Percentiles rank a stretch among this genome's conserved stretches.
These are phyloP conservation scores for Melastoma malabathricum DNA, from an alignment of 345 rosid species.

Conservation along the genomic window DNA sequence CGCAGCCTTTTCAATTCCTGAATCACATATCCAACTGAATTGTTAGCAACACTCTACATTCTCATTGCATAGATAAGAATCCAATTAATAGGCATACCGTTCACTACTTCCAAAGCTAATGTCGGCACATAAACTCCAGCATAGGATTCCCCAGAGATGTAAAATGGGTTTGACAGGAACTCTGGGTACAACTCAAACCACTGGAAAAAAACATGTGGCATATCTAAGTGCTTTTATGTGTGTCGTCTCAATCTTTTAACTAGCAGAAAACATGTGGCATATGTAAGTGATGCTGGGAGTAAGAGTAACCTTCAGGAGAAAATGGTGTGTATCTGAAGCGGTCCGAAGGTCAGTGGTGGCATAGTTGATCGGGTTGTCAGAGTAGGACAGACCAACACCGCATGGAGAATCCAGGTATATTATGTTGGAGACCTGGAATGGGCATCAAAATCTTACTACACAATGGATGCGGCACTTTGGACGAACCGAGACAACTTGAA, in stretches of 20 bases:
- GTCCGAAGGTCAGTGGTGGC: slow-evolving; percentile 27
- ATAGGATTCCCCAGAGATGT: slow-evolving; percentile 34
- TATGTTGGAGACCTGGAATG: slow-evolving; percentile 35
- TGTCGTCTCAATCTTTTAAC: background rate
- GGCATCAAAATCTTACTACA: background rate
- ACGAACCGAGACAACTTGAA: background rate
- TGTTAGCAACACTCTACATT: background rate
- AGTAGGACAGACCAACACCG: slow-evolving; percentile 47
- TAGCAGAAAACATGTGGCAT: background rate
- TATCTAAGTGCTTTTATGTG: background rate
- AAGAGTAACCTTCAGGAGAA: slow-evolving; percentile 36
- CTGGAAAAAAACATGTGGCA: slow-evolving; percentile 15
- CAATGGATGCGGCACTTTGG: background rate
- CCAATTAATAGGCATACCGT: slow-evolving; percentile 11
- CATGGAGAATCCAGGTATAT: slow-evolving; percentile 51
- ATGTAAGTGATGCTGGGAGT: background rate
- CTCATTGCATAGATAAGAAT: background rate
- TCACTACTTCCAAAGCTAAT: slow-evolving; percentile 21
- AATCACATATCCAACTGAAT: background rate
- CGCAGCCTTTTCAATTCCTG: slow-evolving; percentile 20
- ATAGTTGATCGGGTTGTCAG: slow-evolving; percentile 14
- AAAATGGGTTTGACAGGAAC: slow-evolving; percentile 27
- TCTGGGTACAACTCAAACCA: slow-evolving; percentile 36
- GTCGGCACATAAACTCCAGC: slow-evolving; percentile 34
- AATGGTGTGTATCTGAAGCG: slow-evolving; percentile 29